Base-by-base conservation (phyloP, 768 basidiomycete genomes). In the Glaciozyma martinii region DNA sequence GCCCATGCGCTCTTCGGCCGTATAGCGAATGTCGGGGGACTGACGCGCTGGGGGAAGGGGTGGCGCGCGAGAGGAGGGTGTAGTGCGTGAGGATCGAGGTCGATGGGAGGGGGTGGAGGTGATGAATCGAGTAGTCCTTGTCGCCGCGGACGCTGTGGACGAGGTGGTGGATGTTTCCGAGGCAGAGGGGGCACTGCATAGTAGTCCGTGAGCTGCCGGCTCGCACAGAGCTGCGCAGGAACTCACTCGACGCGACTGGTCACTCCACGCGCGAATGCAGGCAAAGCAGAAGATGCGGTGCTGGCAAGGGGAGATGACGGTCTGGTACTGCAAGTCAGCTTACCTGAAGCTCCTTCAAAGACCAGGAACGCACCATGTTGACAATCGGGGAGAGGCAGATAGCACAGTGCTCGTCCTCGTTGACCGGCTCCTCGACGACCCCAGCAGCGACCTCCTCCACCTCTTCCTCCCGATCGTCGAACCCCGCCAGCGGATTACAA, bases 281-380 rank as follows among this genome's bases (percentile, higher is more conserved):
- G 52, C 54, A 32, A 55, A 70, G 65, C 68, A 70, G 68, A 70
- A 70, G 46, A 63, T 62, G 10, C 62, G 59, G 32, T 70, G 68
- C 1, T 46, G 44, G 43, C 57, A 58, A 12, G 42, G 43, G 29
- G 27, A 30, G 43, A 58, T 46, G 43, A 43, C 19, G 16, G 57
- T 27, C 57, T 58, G 44, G 15, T 18, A 15, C 30, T 21, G 15
- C 8, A 8, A 2, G 29, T 55, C 23, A 32, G 54, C 32, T 25
- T 52, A 43, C 50, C 50, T 29, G 7, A 9, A 2, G 7, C 23
- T n/a, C 7, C 15, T 16, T 8, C 50, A 7, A 52, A 27, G 25
- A 8, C 7, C 5, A 29, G 43, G 9, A 21, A 16, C 65, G 44
- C 33, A 66, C 68, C 65, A 61, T 63, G 56, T 70, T 70, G 50